Base-by-base conservation (phyloP, 345 rosid genomes). In the Arabis alpina region DNA sequence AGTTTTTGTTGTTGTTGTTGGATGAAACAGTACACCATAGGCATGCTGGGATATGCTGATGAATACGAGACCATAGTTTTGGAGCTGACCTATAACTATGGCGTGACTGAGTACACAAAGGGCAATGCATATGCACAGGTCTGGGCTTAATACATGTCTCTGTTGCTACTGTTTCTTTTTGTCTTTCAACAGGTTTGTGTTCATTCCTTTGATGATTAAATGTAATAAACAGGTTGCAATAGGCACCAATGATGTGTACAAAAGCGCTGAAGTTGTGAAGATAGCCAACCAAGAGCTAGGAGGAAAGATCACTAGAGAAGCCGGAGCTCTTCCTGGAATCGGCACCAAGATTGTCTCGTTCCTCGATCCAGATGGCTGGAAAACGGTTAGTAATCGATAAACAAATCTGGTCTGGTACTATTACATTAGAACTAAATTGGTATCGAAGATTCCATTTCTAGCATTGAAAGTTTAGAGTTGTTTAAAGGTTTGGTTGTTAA, bases 291-390 rank as follows among this genome's bases (percentile, higher is more conserved):
- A 91, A 83, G 97, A 89, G 81, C 87, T 91, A 61, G 96, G 98
- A 42, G 98, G 97, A 68, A 91, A 93, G 78, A 86, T 93, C 76
- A 87, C 96, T 48, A 78, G 96, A 64, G 88, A 82, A 62, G 82
- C 97, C 0, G 98, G 98, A 69, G 93, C 97, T 32, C 54, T 91
- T 79, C 96, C 95, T 6, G 99, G 99, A 74, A 13, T 91, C 25
- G 87, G 86, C 80, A 91, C 97, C 78, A 94, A 89, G 81, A 91
- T 91, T 54, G 83, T 85, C 63, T 68, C 91, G 41, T 94, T 94
- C 61, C 83, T 89, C 15, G 99, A 91, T 69, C 97, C 95, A 25
- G 97, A 94, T 82, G 97, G 97, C 73, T 91, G 97, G 99, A 94
- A 94, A 83, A 89, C 95, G 4, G 96, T 91, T 75, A 74, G 88